Evolutionary conservation across 805 yeast genomes (phyloP), one percentile per base, ranked within the genome.

Genomic region (Candida alai): DNA sequence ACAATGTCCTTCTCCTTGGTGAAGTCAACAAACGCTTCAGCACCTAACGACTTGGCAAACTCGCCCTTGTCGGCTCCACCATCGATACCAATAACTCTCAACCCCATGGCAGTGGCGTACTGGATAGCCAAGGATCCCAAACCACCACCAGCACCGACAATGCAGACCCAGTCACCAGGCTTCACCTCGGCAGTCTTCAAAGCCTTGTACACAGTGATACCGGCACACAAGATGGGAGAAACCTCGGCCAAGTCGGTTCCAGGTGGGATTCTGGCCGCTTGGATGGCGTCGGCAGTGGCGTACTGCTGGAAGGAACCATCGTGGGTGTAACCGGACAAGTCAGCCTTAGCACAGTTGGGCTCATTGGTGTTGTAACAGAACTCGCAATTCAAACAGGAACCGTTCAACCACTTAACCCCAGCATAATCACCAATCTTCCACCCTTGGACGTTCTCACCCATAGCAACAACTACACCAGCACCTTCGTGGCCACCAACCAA

Each of bases 271-370:
- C 73, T 68, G 26, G 94, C 94, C 25, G 93, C 94, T 56, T 85
- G 94, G 38, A 81, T 74, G 26, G 90, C 93, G 60, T 84, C 89
- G 26, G 90, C 95, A 28, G 90, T 78, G 35, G 88, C 88, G 60
- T 84, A 86, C 65, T 86, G 86, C 65, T 86, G 95, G 80, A 86
- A 84, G 22, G 94, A 78, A 48, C 95, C 95, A 60, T 87, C 90
- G 54, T 80, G 88, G 28, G 89, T 81, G 77, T 83, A 86, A 51
- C 95, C 95, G 15, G 90, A 57, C 39, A 57, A 51, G 41, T 73
- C 81, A 33, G 86, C 87, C 10, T 65, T 52, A 17, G 77, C 64
- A 67, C 94, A 84, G 60, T 77, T 76, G 45, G 90, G 73, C 62
- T 84, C 94, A 51, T 66, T 67, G 53, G 77, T 71, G 49, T 60